Base-by-base conservation (phyloP, 2,329 filamentous ascomycete genomes). In the Alternaria sp. region DNA sequence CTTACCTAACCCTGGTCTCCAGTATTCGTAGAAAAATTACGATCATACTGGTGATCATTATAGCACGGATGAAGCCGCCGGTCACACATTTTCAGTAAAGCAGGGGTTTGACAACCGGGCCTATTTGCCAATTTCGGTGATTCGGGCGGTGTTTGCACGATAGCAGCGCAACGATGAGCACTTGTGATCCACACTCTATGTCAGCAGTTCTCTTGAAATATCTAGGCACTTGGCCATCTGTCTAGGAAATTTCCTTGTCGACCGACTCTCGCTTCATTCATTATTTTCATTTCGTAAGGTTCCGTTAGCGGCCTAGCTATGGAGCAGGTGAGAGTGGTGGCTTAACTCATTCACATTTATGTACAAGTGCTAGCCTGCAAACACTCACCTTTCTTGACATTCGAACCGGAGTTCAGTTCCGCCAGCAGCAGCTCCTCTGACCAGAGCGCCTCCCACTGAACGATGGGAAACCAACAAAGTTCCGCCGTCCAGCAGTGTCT, bases 391-490 rank as follows among this genome's bases (percentile, higher is more conserved):
- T 52, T 40, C 2, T n/a, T 11, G 7, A 36, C 19, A 52, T 23
- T 40, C 49, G 23, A 19, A 10, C 19, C 28, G 17, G 19, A 23
- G 3, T 36, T 30, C 32, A 19, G 49, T 13, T 36, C 30, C 6
- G n/a, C 25, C 25, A 51, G 12, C 12, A 52, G 28, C 36, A 13
- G 13, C 51, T 12, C 19, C 11, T 40, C 21, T 44, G 10, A 47
- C 32, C 26, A 43, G 17, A 54, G 12, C 25, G 15, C n/a, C 45
- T 23, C 23, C 17, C 21, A n/a, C 47, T 30, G 6, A 30, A 57
- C 28, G 11, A 79, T 79, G 77, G 77, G 77, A 13, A 78, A 78
- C 25, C 61, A 67, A 17, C 60, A 68, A 9, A 77, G 75, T 47
- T 71, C 73, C 8, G 59, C 72, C 6, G 63, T 74, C 8, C 69